Conservation (phyloP, 805 yeast genomes). For the Saccharomycopsis microspora region DNA sequence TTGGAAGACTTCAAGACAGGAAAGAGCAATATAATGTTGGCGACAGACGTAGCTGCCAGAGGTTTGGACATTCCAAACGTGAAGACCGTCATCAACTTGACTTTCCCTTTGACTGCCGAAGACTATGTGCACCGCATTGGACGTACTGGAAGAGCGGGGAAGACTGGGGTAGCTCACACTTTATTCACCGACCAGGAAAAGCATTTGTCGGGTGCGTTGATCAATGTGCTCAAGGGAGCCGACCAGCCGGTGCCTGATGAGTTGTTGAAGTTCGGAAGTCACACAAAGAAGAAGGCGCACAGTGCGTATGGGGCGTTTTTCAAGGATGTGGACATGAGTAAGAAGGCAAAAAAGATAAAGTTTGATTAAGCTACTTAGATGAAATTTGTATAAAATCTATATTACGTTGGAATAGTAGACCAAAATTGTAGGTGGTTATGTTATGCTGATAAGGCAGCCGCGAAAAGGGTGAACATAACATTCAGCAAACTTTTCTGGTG, state of each 20-base stretch:
- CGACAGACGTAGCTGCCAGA: conserved; percentile 98
- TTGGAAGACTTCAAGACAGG: conserved; percentile 79
- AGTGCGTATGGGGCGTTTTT: conserved; percentile 97
- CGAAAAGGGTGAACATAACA: too few species aligned
- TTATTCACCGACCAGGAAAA: conserved; percentile 94
- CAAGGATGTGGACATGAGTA: conserved; percentile 80
- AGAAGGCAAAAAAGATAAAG: conserved; percentile 83
- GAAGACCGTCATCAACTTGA: conserved; percentile 85
- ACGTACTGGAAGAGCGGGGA: conserved; percentile 97
- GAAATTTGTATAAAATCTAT: too few species aligned
- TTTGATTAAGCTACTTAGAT: conserved; percentile 34
- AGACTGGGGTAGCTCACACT: conserved; percentile 89
- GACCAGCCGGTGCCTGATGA: conserved; percentile 94
- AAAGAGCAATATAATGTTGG: conserved; percentile 61
- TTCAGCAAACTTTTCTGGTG: too few species aligned
- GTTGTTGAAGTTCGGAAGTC: conserved; percentile 89
- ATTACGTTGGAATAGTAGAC: too few species aligned
- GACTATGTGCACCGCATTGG: conserved; percentile 97
- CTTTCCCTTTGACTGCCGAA: conserved; percentile 93
- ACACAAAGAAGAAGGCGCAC: conserved; percentile 95
- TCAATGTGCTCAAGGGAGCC: conserved; percentile 88
- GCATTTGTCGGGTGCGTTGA: conserved; percentile 88
- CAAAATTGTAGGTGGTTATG: too few species aligned
- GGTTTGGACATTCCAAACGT: conserved; percentile 97
- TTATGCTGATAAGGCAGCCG: too few species aligned